Evolutionary conservation across 176 grass and related monocot genomes (phyloP), one percentile per base, ranked within the genome.

Genomic region (Avena insularis): DNA sequence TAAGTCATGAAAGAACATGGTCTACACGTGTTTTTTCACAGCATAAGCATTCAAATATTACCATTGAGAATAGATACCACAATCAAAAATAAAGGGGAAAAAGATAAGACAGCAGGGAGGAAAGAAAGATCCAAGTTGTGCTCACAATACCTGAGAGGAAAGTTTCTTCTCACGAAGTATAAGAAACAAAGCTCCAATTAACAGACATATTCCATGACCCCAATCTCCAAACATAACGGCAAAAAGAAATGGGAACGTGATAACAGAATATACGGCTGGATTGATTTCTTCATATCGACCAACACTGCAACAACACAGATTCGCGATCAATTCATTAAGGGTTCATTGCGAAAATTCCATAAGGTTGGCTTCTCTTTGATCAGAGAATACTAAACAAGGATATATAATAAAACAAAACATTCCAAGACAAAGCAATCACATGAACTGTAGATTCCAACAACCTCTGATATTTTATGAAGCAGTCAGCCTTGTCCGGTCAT

Each of bases 191-290:
- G 97, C 90, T 88, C 94, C 97, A 54, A 99, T 63, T 80, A 99
- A 89, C 54, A 99, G 81, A 85, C 97, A 99, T 89, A 99, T 94
- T 76, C 97, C 97, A 94, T 99, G 97, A 43, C 97, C 97, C 97
- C 97, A 99, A 88, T 99, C 97, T 90, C 97, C 97, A 90, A 99
- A 99, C 97, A 99, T 99, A 56, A 99, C 97, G 89, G 97, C 97
- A 77, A 99, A 99, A 81, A 99, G 92, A 92, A 99, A 99, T 87
- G 97, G 97, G 81, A 99, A 99, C 46, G 97, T 99, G 77, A 99
- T 83, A 74, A 99, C 91, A 83, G 94, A 94, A 90, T 97, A 99
- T 78, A 99, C 94, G 87, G 97, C 97, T 62, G 97, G 97, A 93
- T 99, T 99, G 56, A 90, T 82, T 90, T 99, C 97, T 93, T 97